Conservation (phyloP, 345 rosid species). For the Pseudoturritis turrita region DNA sequence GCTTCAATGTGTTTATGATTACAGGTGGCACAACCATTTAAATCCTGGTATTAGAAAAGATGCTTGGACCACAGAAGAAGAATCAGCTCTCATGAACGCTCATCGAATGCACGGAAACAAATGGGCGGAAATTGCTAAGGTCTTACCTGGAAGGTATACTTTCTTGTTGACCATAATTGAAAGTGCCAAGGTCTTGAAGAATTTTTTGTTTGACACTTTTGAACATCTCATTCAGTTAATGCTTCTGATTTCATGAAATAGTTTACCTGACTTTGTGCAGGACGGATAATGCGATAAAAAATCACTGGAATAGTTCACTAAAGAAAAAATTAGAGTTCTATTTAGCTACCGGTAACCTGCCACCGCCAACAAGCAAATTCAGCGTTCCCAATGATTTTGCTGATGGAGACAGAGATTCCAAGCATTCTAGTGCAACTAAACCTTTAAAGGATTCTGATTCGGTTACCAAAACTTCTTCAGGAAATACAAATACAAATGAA, state of each 20-base stretch:
- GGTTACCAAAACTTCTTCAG: conserved; percentile 52
- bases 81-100: conserved; percentile 70
- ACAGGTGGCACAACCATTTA: conserved; percentile 98
- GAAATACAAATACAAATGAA: conserved; percentile 45
- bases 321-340: conserved; percentile 89
- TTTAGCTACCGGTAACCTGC: conserved; percentile 61
- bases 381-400: conserved; percentile 7
- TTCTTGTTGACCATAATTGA: not conserved
- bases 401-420: conserved; percentile 20
- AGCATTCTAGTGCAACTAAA: conserved; percentile 20
- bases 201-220: conserved; percentile 14
- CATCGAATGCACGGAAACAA: conserved; percentile 77
- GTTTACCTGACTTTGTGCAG: conserved; percentile 35
- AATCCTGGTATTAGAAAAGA: conserved; percentile 90
- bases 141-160: conserved; percentile 82
- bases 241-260: not conserved
- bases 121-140: conserved; percentile 98
- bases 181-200: conserved; percentile 61
- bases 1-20: not conserved
- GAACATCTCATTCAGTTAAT: not conserved
- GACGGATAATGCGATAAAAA: conserved; percentile 92
- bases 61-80: conserved; percentile 92
- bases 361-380: conserved; percentile 50
- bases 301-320: conserved; percentile 97
- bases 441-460: conserved; percentile 48